These are phyloP conservation scores for Aureobasidium sp. DNA, from an alignment of 2,329 filamentous ascomycete genomes.

Conservation along the genomic window DNA sequence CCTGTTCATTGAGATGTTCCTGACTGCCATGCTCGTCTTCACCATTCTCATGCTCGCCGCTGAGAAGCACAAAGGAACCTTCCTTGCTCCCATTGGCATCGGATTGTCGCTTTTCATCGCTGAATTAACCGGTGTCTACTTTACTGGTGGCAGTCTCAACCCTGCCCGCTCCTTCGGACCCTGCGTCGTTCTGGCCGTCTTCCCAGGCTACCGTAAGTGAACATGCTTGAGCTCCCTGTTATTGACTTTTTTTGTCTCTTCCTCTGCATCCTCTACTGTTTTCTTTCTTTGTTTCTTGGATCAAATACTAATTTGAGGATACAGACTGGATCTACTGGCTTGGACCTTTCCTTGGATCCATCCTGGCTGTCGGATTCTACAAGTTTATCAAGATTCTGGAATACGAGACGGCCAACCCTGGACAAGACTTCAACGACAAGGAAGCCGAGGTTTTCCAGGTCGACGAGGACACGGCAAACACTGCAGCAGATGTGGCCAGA, in stretches of 20 bases:
- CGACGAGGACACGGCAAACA: conserved; percentile 32
- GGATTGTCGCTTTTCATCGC: conserved; percentile 41
- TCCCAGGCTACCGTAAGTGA: conserved; percentile 23
- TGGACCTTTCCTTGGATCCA: conserved; percentile 39
- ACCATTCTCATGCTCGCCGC: conserved; percentile 41
- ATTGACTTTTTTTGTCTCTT: neutral
- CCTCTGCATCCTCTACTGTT: neutral
- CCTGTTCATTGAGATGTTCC: conserved; percentile 46
- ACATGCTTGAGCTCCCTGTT: neutral
- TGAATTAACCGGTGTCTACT: conserved; percentile 40
- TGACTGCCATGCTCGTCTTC: conserved; percentile 44
- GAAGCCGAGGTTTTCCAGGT: conserved; percentile 32
- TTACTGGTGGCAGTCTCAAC: conserved; percentile 33
- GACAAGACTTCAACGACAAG: conserved; percentile 40
- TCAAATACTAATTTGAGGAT: conserved; percentile 24
- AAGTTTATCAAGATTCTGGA: conserved; percentile 43
- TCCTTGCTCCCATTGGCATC: conserved; percentile 35
- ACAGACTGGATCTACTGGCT: conserved; percentile 42
- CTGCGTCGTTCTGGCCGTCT: conserved; percentile 25
- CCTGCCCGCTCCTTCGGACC: conserved; percentile 31
- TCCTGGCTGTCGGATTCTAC: conserved; percentile 44
- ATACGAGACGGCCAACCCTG: conserved; percentile 46
- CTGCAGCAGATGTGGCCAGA: conserved; percentile 24
- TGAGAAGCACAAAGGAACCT: conserved; percentile 38
- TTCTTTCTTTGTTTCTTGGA: neutral